These are phyloP conservation scores for Alternaria incomplexa DNA, from an alignment of 2,329 filamentous ascomycete species.

Conservation along the genomic window DNA sequence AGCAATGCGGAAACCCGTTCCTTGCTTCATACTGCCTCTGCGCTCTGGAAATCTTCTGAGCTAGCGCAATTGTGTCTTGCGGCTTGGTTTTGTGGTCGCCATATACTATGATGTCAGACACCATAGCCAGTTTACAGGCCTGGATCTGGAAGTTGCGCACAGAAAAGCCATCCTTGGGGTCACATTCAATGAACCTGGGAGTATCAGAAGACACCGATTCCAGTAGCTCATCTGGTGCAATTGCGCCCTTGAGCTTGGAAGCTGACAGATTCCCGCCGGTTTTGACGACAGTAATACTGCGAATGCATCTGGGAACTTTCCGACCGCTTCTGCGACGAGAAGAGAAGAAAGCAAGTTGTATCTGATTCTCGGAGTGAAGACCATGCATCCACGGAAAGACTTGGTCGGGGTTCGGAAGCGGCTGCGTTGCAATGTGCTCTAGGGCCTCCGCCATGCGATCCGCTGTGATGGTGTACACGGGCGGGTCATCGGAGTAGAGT, in stretches of 20 bases:
- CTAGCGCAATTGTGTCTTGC: constrained; percentile 69
- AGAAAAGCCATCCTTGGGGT: constrained; percentile 89
- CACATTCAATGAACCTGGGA: constrained; percentile 77
- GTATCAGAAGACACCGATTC: constrained; percentile 53
- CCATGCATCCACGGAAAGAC: constrained; percentile 98
- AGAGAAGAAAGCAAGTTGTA: constrained; percentile 89
- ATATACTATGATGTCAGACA: constrained; percentile 93
- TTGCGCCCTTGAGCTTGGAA: constrained; percentile 83
- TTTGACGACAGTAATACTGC: constrained; percentile 86
- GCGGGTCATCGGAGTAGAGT: constrained; percentile 59
- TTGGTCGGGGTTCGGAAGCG: constrained; percentile 80
- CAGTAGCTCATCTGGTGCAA: constrained; percentile 81
- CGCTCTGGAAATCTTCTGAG: constrained; percentile 71
- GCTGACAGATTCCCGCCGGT: constrained; percentile 78
- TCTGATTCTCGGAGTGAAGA: constrained; percentile 83
- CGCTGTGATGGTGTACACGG: constrained; percentile 75
- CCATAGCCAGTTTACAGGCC: constrained; percentile 80
- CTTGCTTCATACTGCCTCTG: constrained; percentile 74
- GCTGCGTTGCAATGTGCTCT: constrained; percentile 76
- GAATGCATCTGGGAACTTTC: constrained; percentile 75
- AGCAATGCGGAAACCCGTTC: constrained; percentile 63
- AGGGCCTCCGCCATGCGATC: constrained; percentile 73
- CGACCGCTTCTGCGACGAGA: constrained; percentile 74
- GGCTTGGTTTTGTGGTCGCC: constrained; percentile 71
- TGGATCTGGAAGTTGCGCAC: constrained; percentile 98